Evolutionary conservation across 2,329 filamentous ascomycete genomes (phyloP).

Genomic region (Byssochlamys sp.): DNA sequence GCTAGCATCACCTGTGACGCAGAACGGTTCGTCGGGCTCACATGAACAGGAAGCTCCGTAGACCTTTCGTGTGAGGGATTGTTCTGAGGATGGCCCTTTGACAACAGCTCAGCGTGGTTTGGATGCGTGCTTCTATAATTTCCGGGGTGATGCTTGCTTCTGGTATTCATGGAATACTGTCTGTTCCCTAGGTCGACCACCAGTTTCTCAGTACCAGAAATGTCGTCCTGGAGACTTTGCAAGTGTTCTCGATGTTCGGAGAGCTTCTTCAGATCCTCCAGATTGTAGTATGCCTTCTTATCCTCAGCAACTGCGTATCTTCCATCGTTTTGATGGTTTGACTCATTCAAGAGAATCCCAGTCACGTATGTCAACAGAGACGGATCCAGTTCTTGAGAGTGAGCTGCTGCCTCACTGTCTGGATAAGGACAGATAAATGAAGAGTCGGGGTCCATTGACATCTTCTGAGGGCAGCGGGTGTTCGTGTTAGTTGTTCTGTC

Average conservation of each 20-base stretch:
- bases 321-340: neutral
- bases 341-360: neutral
- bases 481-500: neutral
- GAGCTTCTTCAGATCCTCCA: slow-evolving; percentile 4
- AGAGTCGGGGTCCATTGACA: neutral
- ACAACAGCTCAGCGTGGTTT: no score
- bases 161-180: neutral
- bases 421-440: neutral
- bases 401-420: neutral
- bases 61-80: no score
- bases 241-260: neutral
- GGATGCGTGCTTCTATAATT: no score
- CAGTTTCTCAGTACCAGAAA: neutral
- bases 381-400: neutral
- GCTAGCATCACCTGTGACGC: no score
- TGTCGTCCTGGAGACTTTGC: neutral
- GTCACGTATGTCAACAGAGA: neutral
- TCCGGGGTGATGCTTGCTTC: neutral
- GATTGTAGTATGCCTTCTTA: neutral
- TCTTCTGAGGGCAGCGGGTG: neutral
- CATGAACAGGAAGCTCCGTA: no score
- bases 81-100: no score
- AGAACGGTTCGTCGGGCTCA: no score
- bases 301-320: neutral
- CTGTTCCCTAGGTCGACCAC: neutral